These are phyloP conservation scores for Ceratocystis alfenasii DNA, from an alignment of 2,329 filamentous ascomycete genomes.

Conservation along the genomic window DNA sequence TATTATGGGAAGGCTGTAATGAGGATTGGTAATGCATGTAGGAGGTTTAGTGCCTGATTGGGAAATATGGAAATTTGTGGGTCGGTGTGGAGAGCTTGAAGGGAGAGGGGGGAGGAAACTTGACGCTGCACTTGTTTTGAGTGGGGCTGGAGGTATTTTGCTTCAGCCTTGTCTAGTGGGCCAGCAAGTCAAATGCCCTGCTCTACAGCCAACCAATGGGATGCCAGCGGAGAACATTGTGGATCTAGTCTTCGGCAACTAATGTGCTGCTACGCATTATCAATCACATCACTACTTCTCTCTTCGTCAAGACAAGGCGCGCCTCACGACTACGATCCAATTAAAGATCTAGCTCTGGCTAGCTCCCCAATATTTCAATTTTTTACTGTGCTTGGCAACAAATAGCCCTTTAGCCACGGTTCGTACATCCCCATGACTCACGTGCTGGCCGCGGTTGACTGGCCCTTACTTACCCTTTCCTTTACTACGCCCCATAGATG, in stretches of 20 bases:
- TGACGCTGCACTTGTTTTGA: not conserved
- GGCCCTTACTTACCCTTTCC: not conserved
- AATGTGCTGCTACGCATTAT: too few relatives aligned
- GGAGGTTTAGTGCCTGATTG: slow-evolving; percentile 12
- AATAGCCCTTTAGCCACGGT: not conserved
- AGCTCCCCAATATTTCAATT: not conserved
- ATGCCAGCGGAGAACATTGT: not conserved
- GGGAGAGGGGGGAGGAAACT: not conserved
- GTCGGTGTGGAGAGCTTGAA: not conserved
- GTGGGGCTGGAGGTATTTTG: not conserved
- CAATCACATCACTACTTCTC: too few relatives aligned
- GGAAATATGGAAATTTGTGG: not conserved
- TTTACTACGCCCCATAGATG: slow-evolving; percentile 8
- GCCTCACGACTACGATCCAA: not conserved
- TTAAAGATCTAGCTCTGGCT: not conserved
- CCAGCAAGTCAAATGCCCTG: too few relatives aligned
- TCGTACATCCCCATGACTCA: not conserved
- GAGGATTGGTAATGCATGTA: slow-evolving; percentile 11
- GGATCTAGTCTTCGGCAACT: too few relatives aligned
- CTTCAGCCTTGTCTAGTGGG: slow-evolving; percentile 9
- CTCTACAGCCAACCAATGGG: too few relatives aligned
- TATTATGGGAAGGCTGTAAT: slow-evolving; percentile 20
- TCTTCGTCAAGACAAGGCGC: too few relatives aligned
- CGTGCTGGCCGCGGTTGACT: not conserved
- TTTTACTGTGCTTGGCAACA: not conserved